Evolutionary conservation across 2,329 filamentous ascomycete genomes (phyloP).

Genomic region (Stagonosporopsis chrysanthemi): DNA sequence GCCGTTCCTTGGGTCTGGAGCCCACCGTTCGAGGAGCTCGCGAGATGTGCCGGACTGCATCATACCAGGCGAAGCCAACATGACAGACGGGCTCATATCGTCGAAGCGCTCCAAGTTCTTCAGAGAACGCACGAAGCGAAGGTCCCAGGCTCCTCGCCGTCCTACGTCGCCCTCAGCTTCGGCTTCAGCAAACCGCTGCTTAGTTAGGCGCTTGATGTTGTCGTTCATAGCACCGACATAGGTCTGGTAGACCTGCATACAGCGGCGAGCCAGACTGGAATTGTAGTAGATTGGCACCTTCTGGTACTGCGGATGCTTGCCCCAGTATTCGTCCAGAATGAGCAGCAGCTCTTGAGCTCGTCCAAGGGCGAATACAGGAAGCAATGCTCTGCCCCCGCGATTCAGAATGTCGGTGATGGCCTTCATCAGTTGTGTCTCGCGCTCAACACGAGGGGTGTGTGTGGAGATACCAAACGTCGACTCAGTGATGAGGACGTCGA

Average conservation of each 20-base stretch:
- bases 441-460: conserved; percentile 86
- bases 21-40: conserved; percentile 93
- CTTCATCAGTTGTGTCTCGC: conserved; percentile 94
- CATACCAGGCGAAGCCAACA: conserved; percentile 98
- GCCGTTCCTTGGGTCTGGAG: conserved; percentile 95
- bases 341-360: conserved; percentile 92
- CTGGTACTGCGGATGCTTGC: conserved; percentile 84
- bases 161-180: conserved; percentile 78
- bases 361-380: conserved; percentile 95
- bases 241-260: conserved; percentile 98
- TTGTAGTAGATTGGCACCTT: conserved; percentile 97
- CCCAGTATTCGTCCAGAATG: conserved; percentile 97
- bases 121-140: conserved; percentile 89
- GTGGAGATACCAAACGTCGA: conserved; percentile 97
- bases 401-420: conserved; percentile 91
- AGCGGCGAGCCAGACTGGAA: conserved; percentile 91
- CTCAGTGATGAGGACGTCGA: conserved; percentile 96
- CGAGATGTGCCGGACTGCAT: conserved; percentile 94
- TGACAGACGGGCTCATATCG: conserved; percentile 92
- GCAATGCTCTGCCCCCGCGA: conserved; percentile 86
- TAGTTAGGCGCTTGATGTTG: conserved; percentile 95
- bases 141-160: conserved; percentile 92
- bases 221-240: conserved; percentile 99
- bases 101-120: conserved; percentile 96
- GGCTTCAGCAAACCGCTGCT: conserved; percentile 88